Conservation (phyloP, 2,329 filamentous ascomycete genomes). For the Calycina marina region DNA sequence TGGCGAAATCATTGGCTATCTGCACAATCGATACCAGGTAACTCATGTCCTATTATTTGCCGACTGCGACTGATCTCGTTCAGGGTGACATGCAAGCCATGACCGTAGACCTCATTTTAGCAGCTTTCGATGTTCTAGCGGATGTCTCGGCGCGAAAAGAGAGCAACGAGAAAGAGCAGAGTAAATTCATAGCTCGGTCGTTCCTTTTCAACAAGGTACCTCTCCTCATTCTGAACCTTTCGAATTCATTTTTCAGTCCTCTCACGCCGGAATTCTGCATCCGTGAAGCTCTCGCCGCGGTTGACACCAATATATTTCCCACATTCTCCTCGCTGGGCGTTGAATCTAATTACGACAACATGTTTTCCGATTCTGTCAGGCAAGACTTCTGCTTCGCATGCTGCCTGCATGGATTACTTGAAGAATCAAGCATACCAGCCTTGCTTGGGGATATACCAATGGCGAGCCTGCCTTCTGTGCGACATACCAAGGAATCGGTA, state of each 20-base stretch:
- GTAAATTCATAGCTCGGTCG: slow-evolving; percentile 62
- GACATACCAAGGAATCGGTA: slow-evolving; percentile 64
- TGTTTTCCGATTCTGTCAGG: slow-evolving; percentile 49
- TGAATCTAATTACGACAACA: slow-evolving; percentile 36
- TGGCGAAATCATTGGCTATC: slow-evolving; percentile 57
- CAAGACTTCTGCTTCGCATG: slow-evolving; percentile 85
- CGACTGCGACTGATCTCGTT: slow-evolving; percentile 17
- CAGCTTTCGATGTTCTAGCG: slow-evolving; percentile 78
- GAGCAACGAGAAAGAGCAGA: slow-evolving; percentile 42
- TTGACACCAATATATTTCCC: slow-evolving; percentile 48
- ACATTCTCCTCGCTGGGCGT: slow-evolving; percentile 50
- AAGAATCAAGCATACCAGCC: slow-evolving; percentile 60
- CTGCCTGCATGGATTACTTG: slow-evolving; percentile 73
- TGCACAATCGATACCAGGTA: slow-evolving; percentile 75
- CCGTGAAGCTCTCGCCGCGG: slow-evolving; percentile 45
- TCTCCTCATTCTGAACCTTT: slow-evolving; percentile 41
- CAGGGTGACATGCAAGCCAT: slow-evolving; percentile 65
- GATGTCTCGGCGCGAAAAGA: slow-evolving; percentile 53
- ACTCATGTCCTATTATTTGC: slow-evolving; percentile 7
- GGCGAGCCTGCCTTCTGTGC: slow-evolving; percentile 58
- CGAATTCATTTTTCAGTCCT: slow-evolving; percentile 40
- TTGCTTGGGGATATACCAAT: slow-evolving; percentile 76
- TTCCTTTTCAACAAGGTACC: slow-evolving; percentile 70
- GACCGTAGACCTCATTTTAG: slow-evolving; percentile 69
- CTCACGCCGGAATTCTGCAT: slow-evolving; percentile 50